Percentiles rank a stretch among this genome's conserved stretches.
Evolutionary conservation across 2,329 filamentous ascomycete genomes (phyloP).

Genomic region (Aspergillus calidoustus): DNA sequence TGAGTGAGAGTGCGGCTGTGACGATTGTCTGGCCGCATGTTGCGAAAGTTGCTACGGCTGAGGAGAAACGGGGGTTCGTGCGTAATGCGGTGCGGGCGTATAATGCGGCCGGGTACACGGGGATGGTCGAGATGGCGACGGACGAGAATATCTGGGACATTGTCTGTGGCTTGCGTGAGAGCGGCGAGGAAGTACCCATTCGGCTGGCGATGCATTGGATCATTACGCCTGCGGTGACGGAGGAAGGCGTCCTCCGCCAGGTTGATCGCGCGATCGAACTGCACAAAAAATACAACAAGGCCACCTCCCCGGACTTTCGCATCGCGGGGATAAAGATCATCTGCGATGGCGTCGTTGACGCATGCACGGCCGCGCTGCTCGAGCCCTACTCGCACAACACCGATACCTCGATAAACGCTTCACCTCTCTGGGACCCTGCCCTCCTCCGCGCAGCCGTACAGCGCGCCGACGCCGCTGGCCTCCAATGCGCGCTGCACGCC

Average conservation of each 20-base stretch:
- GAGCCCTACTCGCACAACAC: constrained; percentile 39
- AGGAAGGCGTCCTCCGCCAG: constrained; percentile 46
- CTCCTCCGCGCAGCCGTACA: constrained; percentile 49
- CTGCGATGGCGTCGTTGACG: constrained; percentile 56
- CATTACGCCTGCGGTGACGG: constrained; percentile 46
- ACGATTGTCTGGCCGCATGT: constrained; percentile 55
- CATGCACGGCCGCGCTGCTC: constrained; percentile 36
- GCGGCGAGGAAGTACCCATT: constrained; percentile 40
- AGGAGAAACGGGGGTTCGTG: constrained; percentile 49
- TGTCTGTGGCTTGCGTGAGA: constrained; percentile 40
- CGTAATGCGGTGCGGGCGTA: constrained; percentile 50
- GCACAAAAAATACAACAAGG: constrained; percentile 44
- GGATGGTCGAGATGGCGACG: constrained; percentile 57
- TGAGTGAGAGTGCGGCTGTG: constrained; percentile 52
- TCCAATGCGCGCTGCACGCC: constrained; percentile 57
- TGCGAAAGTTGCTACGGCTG: constrained; percentile 43
- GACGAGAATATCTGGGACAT: constrained; percentile 54
- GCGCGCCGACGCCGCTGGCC: constrained; percentile 46
- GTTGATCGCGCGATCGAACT: constrained; percentile 53
- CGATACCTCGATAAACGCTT: constrained; percentile 37
- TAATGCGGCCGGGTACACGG: constrained; percentile 52
- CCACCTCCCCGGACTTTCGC: constrained; percentile 47
- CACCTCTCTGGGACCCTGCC: constrained; percentile 50
- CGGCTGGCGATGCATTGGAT: constrained; percentile 55
- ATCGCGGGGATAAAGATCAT: constrained; percentile 57